phyloP scores from a whole-genome alignment of 495 filamentous ascomycete genomes.

The Trichoderma asperelloides region DNA sequence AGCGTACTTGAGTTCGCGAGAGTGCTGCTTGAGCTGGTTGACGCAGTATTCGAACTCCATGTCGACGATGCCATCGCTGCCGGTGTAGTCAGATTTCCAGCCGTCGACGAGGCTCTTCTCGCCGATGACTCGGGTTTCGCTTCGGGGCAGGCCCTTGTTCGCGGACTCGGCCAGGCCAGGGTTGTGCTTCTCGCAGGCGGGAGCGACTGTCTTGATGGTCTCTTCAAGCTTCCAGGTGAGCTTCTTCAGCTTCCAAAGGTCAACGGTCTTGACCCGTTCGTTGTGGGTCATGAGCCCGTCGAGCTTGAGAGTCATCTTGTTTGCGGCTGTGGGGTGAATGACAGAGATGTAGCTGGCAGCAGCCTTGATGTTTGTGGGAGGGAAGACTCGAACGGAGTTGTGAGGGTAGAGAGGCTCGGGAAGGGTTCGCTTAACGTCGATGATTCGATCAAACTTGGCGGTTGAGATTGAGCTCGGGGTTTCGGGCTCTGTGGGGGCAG shows the following conservation, averaged over 20 bases:
- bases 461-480: conserved; percentile 10
- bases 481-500: conserved; percentile 41
- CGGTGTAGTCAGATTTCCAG: conserved; percentile 93
- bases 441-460: conserved; percentile 52
- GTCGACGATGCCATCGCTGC: conserved; percentile 62
- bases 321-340: conserved; percentile 79
- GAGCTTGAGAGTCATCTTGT: conserved; percentile 67
- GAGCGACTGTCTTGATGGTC: conserved; percentile 64
- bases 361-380: conserved; percentile 85
- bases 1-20: conserved; percentile 43
- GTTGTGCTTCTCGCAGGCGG: conserved; percentile 70
- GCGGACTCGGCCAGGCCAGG: conserved; percentile 44
- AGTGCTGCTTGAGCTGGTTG: conserved; percentile 34
- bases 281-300: conserved; percentile 67
- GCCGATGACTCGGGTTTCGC: conserved; percentile 65
- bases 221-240: conserved; percentile 93
- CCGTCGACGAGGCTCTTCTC: conserved; percentile 43
- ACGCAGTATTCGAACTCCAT: conserved; percentile 72
- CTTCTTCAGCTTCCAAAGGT: conserved; percentile 81
- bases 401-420: conserved; percentile 49
- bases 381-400: conserved; percentile 85
- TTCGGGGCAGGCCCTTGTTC: conserved; percentile 66
- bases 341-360: conserved; percentile 70
- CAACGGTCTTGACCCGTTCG: conserved; percentile 36
- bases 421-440: conserved; percentile 70